phyloP scores from a whole-genome alignment of 768 basidiomycete species.

The Lactarius sanguifluus region DNA sequence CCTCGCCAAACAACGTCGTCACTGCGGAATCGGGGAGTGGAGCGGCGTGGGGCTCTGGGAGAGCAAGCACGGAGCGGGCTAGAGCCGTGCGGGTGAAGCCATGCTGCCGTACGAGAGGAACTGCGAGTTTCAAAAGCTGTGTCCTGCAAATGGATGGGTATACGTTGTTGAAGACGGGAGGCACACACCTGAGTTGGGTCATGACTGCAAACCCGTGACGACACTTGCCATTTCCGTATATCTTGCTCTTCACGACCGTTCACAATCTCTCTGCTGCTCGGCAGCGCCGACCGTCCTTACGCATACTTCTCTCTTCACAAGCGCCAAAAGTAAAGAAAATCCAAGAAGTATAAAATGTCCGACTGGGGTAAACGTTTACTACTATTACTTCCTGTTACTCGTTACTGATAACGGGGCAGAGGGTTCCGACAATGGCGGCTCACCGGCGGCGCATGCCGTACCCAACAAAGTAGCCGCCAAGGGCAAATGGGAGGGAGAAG shows the following conservation, averaged over 20 bases:
- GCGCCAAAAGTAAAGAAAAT: conserved; percentile 1
- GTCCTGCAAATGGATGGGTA: neutral
- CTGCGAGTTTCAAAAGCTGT: conserved; percentile 55
- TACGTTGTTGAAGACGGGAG: neutral
- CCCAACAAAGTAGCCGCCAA: conserved; percentile 32
- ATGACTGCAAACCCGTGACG: neutral
- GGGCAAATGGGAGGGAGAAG: conserved; percentile 87
- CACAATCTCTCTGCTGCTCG: conserved; percentile 22
- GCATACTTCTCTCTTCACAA: conserved; percentile 12
- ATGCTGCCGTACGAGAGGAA: conserved; percentile 62
- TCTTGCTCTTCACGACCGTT: neutral
- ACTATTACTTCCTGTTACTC: neutral
- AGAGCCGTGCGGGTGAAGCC: conserved; percentile 77
- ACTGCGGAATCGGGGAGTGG: conserved; percentile 73
- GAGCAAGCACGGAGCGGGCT: conserved; percentile 57
- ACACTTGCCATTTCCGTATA: conserved; percentile 18
- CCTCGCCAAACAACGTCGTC: conserved; percentile 69
- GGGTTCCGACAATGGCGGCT: conserved; percentile 25
- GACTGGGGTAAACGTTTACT: conserved; percentile 28
- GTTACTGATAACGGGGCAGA: conserved; percentile 17
- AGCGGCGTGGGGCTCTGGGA: conserved; percentile 50
- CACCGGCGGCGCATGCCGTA: conserved; percentile 22
- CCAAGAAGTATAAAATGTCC: conserved; percentile 25
- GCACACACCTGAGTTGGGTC: conserved; percentile 18
- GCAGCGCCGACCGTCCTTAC: conserved; percentile 30